A percentile compares a stretch with the other conserved stretches of the same genome.
These are phyloP conservation scores for Fomitiporia mediterranea DNA, from an alignment of 1,284 basidiomycete species.

Conservation along the genomic window DNA sequence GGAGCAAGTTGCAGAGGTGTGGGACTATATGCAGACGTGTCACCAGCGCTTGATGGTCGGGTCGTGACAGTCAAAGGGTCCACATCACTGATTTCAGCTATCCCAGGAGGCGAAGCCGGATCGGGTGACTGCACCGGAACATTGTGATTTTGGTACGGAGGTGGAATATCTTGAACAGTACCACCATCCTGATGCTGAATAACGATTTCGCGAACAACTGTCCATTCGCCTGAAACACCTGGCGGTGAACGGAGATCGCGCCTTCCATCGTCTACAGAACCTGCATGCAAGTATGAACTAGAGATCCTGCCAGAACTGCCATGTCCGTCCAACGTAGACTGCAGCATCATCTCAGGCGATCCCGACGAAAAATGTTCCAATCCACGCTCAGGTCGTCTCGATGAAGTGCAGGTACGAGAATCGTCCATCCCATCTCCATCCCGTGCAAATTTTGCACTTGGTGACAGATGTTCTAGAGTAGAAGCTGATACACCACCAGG, in stretches of 20 bases:
- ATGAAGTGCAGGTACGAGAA: not conserved
- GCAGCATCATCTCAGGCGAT: not conserved
- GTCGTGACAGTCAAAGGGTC: not conserved
- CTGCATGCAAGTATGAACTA: not conserved
- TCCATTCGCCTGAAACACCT: not conserved
- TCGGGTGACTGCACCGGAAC: slow-evolving; percentile 15
- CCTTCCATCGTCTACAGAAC: not conserved
- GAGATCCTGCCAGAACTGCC: not conserved
- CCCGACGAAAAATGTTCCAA: not conserved
- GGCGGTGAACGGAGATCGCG: not conserved
- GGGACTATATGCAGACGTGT: too few relatives aligned
- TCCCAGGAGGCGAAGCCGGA: not conserved
- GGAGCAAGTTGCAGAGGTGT: too few relatives aligned
- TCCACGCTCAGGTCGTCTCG: not conserved
- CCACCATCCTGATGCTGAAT: slow-evolving; percentile 32
- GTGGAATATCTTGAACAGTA: slow-evolving; percentile 31
- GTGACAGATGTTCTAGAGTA: slow-evolving; percentile 1
- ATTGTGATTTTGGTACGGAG: slow-evolving; percentile 30
- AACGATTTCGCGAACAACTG: slow-evolving; percentile 28
- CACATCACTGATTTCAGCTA: not conserved
- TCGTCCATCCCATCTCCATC: slow-evolving; percentile 1
- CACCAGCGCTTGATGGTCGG: too few relatives aligned
- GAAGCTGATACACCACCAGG: not conserved
- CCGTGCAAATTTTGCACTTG: slow-evolving; percentile 7
- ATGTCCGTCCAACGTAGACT: not conserved